Percentiles rank a stretch among this genome's conserved stretches.
Evolutionary conservation across 306 rosid genomes (phyloP).

Genomic region (Canavalia ensiformis): DNA sequence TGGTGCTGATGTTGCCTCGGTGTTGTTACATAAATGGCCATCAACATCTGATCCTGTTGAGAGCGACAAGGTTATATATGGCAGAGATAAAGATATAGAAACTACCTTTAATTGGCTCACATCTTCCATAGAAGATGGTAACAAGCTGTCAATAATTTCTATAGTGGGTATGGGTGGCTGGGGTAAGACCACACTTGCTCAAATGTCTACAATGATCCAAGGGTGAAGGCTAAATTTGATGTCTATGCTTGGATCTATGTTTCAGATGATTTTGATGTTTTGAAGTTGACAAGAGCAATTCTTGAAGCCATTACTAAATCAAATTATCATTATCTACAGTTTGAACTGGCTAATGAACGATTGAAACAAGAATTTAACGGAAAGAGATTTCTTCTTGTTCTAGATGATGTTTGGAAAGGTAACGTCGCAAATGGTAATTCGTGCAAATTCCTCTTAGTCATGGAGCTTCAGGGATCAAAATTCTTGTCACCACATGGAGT

Average conservation of each 20-base stretch:
- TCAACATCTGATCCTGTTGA: background rate
- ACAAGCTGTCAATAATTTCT: no score
- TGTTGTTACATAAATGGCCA: no score
- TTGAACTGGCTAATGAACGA: background rate
- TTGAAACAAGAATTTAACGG: background rate
- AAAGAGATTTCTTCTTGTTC: background rate
- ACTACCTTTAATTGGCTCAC: background rate
- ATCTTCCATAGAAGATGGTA: background rate
- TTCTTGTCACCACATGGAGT: background rate
- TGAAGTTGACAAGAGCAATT: background rate
- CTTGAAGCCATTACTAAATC: background rate
- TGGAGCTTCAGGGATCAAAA: background rate
- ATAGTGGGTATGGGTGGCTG: no score
- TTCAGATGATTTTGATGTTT: background rate
- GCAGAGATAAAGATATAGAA: background rate
- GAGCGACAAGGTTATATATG: background rate
- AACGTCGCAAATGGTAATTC: background rate
- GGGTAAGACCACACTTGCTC: no score
- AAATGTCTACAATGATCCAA: background rate
- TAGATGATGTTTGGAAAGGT: constrained; percentile 4
- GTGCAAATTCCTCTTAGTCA: background rate
- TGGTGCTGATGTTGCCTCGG: no score
- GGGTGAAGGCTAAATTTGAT: background rate
- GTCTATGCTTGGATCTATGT: background rate
- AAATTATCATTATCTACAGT: background rate